Base-by-base conservation (phyloP, 2,329 filamentous ascomycete species). In the Cladophialophora exuberans region DNA sequence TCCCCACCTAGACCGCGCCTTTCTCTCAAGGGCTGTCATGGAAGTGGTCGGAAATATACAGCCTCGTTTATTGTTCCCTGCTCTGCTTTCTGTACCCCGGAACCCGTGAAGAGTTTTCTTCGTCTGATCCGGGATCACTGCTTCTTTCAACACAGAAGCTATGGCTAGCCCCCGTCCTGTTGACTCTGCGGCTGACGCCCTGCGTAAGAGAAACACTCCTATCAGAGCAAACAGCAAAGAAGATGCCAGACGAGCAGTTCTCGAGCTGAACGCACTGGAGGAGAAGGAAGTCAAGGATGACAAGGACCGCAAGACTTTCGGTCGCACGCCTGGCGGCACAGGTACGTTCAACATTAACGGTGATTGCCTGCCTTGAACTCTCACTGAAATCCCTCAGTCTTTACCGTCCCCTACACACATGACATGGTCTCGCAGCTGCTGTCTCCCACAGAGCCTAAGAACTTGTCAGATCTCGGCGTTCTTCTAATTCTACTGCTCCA, bases 391-490 rank as follows among this genome's bases (percentile, higher is more conserved):
- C 11, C 39, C 33, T 62, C 43, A 97, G 94, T 96, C 66, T 99
- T 99, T 70, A 88, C 90, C 55, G 94, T 99, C 51, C 94, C 94
- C 43, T 87, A 90, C 60, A 99, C 94, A 53, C 91, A 97, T 79
- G 94, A 99, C 76, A 97, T 99, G 94, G 93, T 99, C 65, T 96
- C 93, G 47, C 94, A 97, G 76, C 83, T 99, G 52, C 84, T 99
- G 65, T 94, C 95, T 66, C 94, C 94, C 47, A 89, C 88, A 63
- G 88, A 97, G 70, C 91, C 94, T 49, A 99, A 99, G 79, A 97
- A 97, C 70, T 71, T 95, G 33, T 94, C 91, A 58, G 94, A 99
- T 73, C 75, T 85, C 54, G 69, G 88, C 56, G 91, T 99, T 61
- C 80, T 99, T 54, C 80, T 80, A 42, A 87, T 97, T 56, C 80